These are phyloP conservation scores for Phialemonium atrogriseum DNA, from an alignment of 2,329 filamentous ascomycete species.

Conservation along the genomic window DNA sequence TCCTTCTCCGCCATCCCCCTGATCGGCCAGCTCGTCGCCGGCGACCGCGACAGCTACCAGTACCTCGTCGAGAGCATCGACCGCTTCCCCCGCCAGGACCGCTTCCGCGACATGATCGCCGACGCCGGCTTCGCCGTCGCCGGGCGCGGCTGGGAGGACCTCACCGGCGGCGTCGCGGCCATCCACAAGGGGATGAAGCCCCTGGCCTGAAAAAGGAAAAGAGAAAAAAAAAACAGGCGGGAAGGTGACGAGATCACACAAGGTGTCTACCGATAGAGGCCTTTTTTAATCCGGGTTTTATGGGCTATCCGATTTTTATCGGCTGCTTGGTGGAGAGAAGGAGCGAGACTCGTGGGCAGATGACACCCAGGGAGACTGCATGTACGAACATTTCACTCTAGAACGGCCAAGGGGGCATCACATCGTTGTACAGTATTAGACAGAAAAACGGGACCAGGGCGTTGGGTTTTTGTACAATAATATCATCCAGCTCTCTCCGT, in stretches of 20 bases:
- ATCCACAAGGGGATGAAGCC: conserved; percentile 97
- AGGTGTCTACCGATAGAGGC: too few species aligned
- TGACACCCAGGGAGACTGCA: too few species aligned
- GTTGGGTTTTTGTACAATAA: too few species aligned
- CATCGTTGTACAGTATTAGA: too few species aligned
- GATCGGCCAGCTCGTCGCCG: conserved; percentile 90
- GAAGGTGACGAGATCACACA: conserved; percentile 3
- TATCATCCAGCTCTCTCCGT: too few species aligned
- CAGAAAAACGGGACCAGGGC: too few species aligned
- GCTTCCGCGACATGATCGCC: conserved; percentile 76
- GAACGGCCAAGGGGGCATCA: too few species aligned
- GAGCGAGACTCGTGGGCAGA: too few species aligned
- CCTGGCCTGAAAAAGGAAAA: conserved; percentile 14
- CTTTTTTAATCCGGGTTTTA: too few species aligned
- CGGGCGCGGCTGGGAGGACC: conserved; percentile 76
- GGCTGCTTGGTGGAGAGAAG: too few species aligned
- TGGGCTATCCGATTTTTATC: too few species aligned
- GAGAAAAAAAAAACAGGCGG: neutral
- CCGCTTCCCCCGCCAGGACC: conserved; percentile 75
- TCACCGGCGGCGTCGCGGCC: conserved; percentile 87
- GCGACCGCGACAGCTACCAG: conserved; percentile 93
- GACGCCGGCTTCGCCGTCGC: conserved; percentile 80
- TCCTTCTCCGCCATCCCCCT: conserved; percentile 90
- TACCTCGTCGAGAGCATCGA: conserved; percentile 98
- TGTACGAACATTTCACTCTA: too few species aligned